These are phyloP conservation scores for Chenopodium quinoa DNA, from an alignment of 148 eudicot species.

Conservation along the genomic window DNA sequence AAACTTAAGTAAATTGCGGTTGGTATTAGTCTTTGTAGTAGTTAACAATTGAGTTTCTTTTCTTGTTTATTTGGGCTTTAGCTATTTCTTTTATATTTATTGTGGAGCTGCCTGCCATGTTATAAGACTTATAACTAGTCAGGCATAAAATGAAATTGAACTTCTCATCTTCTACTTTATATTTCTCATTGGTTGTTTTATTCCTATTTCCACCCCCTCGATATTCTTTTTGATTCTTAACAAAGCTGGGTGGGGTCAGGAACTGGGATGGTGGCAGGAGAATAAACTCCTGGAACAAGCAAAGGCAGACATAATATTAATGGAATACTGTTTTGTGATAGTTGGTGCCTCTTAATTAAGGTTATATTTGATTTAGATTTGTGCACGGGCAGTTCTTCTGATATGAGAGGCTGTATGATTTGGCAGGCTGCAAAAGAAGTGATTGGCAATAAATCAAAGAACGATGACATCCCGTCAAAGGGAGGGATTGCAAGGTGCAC, in stretches of 20 bases:
- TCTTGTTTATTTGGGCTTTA: not conserved
- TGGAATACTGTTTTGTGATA: not conserved
- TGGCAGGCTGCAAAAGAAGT: constrained; percentile 84
- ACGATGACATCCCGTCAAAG: constrained; percentile 51
- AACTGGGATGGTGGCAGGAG: not conserved
- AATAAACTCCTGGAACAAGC: not conserved
- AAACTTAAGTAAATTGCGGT: not conserved
- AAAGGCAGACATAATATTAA: not conserved
- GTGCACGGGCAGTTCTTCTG: not conserved
- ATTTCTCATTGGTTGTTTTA: too few relatives aligned
- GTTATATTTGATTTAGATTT: not conserved
- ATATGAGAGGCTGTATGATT: constrained; percentile 12
- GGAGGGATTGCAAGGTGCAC: constrained; percentile 97
- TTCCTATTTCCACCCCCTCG: not conserved
- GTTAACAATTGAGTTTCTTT: not conserved
- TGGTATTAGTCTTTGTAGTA: not conserved
- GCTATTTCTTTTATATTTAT: not conserved
- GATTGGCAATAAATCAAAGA: constrained; percentile 59
- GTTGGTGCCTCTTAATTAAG: not conserved
- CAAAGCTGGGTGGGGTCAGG: not conserved
- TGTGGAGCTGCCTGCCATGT: not conserved
- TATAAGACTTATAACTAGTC: too few relatives aligned
- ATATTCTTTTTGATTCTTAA: not conserved
- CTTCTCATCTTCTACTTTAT: not conserved
- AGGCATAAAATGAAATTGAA: not conserved